Evolutionary conservation across 352 stramenopile genomes (phyloP).

Genomic region (Pythium dissimile): DNA sequence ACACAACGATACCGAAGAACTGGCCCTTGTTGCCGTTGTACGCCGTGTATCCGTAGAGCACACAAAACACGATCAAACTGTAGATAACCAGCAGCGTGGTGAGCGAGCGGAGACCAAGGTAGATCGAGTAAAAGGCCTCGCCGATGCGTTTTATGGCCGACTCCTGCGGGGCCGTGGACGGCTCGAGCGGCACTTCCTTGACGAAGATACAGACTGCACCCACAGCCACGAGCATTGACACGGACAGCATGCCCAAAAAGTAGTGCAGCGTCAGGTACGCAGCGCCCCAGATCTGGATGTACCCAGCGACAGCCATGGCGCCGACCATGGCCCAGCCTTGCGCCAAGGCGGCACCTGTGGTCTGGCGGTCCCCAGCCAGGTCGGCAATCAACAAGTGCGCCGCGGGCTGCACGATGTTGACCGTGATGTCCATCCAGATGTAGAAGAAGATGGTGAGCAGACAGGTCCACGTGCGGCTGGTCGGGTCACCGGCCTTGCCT

Average conservation of each 20-base stretch:
- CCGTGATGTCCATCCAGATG: constrained; percentile 29
- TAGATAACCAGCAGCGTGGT: constrained; percentile 31
- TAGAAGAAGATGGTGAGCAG: constrained; percentile 44
- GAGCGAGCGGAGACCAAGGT: constrained; percentile 31
- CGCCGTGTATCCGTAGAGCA: constrained; percentile 41
- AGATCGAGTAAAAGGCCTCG: constrained; percentile 30
- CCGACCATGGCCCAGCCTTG: constrained; percentile 47
- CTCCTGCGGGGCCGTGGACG: neutral
- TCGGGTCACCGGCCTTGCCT: constrained; percentile 19
- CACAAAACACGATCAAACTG: constrained; percentile 35
- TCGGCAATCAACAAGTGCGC: constrained; percentile 46
- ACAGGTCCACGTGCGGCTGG: constrained; percentile 39
- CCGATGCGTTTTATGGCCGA: constrained; percentile 8
- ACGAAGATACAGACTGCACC: constrained; percentile 25
- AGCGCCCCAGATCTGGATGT: constrained; percentile 45
- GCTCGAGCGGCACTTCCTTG: constrained; percentile 36
- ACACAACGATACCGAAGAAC: constrained; percentile 41
- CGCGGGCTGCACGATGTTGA: constrained; percentile 35
- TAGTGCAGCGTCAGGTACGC: constrained; percentile 41
- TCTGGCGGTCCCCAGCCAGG: constrained; percentile 51
- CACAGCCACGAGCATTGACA: constrained; percentile 33
- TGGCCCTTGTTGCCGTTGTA: constrained; percentile 58
- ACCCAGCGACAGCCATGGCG: constrained; percentile 42
- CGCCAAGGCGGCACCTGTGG: constrained; percentile 41
- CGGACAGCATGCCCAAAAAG: constrained; percentile 49